Base-by-base conservation (phyloP, 2,329 filamentous ascomycete species). In the Talaromyces islandicus region DNA sequence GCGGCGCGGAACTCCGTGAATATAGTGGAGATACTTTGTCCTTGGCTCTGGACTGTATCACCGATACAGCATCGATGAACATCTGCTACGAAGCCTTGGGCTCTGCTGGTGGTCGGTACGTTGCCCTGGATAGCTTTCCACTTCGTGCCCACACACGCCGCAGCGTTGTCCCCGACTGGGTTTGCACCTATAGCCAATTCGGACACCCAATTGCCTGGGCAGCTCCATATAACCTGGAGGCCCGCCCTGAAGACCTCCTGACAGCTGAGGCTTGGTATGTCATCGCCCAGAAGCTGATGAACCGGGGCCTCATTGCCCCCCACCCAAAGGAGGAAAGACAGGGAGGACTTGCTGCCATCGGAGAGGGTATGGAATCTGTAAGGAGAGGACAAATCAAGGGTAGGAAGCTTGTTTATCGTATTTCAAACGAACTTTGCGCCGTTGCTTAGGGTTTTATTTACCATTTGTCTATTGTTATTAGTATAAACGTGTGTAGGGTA, bases 21-120 rank as follows among this genome's bases (percentile, higher is more conserved):
- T 72, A 74, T 65, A 82, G 80, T 0, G 50, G 60, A 5, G 73
- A 76, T 66, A 60, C 58, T 1, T 72, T 82, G 1, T 60, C 48
- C 1, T 75, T 73, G 56, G 78, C 72, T 1, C 63, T 81, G 2
- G 81, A 83, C 68, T 78, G 75, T 66, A 69, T 82, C 51, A 64
- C 75, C 1, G 66, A 73, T 7, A 59, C 71, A 0, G 64, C 67
- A 7, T 72, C 73, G 0, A 77, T 71, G 46, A 54, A 64, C 5
- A 56, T 74, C 12, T 79, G 77, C 67, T 78, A 76, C 60, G 69
- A 54, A 11, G 69, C 72, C 1, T 70, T 79, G 7, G 74, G 76
- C 5, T 65, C 68, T 11, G 65, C 59, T 43, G 74, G 75, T 7
- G 74, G 74, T 19, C 61, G 60, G 32, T 74, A 68, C 46, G 21